Evolutionary conservation across 306 rosid genomes (phyloP), one percentile per base, ranked within the genome.

Genomic region (Echinosophora koreensis): DNA sequence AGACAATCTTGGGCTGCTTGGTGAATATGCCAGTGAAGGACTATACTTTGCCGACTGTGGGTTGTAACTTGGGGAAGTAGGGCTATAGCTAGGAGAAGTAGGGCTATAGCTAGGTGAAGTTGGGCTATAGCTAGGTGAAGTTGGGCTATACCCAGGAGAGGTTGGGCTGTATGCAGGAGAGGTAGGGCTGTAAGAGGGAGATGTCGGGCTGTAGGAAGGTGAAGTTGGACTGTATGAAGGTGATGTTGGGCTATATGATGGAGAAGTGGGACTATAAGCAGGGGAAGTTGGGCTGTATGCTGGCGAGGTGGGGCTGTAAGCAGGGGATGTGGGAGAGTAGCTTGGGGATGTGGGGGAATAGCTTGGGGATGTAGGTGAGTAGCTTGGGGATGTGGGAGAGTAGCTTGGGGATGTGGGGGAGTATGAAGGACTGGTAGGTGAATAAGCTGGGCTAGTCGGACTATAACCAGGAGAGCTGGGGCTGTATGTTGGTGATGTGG

Each of bases 361-460:
- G 32, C 96, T 90, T 0, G 98, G 98, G 0, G 98, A 94, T 0
- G 98, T 93, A 5, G 98, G 98, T 17, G 97, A 91, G 74, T 93
- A 93, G 49, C 93, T 88, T 0, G 98, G 98, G 1, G 98, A 91
- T 1, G 94, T 90, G 37, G 98, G 98, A 0, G 91, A 85, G 84
- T 94, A 94, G 46, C 97, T 90, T 42, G 98, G 47, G 12, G 47
- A 41, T 9, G 47, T 41, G 12, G 22, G 22, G 22, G 22, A 22
- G 22, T 22, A 22, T 22, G 22, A 22, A 22, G 22, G 98, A 77
- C 97, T 92, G 0, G 98, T 94, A 68, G 98, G 98, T 28, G 98
- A 96, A 80, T 92, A 96, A 6, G 98, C 97, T 30, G 99, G 99
- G 80, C 99, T 92, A 6, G 99, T 96, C 5, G 99, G 99, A 73